Percentiles rank a stretch among this genome's conserved stretches.
Evolutionary conservation across 1,284 basidiomycete species (phyloP).

Genomic region (Heliocybe sulcata): DNA sequence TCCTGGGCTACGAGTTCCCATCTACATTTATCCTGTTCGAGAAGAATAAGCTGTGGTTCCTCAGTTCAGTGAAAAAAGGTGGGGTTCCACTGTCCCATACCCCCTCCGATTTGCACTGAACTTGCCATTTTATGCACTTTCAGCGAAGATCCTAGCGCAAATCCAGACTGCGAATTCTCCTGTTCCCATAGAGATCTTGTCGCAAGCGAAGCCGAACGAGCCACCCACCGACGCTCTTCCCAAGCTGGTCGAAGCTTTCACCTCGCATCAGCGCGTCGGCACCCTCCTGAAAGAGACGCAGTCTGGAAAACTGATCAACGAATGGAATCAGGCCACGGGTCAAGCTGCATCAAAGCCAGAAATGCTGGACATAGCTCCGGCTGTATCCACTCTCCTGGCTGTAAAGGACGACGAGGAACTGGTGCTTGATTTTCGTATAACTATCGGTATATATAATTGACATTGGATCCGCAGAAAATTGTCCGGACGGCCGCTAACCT

Average conservation of each 20-base stretch:
- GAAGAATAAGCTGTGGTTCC: constrained; percentile 68
- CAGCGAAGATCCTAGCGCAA: constrained; percentile 73
- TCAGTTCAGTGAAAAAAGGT: constrained; percentile 92
- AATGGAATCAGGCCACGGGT: constrained; percentile 66
- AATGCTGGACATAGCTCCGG: constrained; percentile 70
- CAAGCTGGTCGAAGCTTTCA: constrained; percentile 52
- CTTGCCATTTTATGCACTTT: too few relatives aligned
- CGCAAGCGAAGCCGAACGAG: constrained; percentile 71
- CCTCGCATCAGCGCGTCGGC: constrained; percentile 55
- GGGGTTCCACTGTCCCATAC: constrained; percentile 6
- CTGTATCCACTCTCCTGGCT: constrained; percentile 75
- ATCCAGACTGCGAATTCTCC: constrained; percentile 46
- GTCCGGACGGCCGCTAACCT: constrained; percentile 71
- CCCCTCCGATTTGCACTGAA: not conserved
- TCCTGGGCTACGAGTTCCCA: constrained; percentile 95
- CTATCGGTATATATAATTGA: not conserved
- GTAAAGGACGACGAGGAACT: constrained; percentile 90
- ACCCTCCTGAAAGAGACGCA: constrained; percentile 72
- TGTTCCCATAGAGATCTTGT: constrained; percentile 59
- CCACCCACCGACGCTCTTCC: constrained; percentile 60
- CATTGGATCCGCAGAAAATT: constrained; percentile 52
- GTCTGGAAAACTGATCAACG: constrained; percentile 72
- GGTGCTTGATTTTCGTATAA: constrained; percentile 37
- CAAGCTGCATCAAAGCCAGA: constrained; percentile 58
- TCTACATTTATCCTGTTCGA: constrained; percentile 86